Base-by-base conservation (phyloP, 768 basidiomycete species). In the Chalciporus chontae region DNA sequence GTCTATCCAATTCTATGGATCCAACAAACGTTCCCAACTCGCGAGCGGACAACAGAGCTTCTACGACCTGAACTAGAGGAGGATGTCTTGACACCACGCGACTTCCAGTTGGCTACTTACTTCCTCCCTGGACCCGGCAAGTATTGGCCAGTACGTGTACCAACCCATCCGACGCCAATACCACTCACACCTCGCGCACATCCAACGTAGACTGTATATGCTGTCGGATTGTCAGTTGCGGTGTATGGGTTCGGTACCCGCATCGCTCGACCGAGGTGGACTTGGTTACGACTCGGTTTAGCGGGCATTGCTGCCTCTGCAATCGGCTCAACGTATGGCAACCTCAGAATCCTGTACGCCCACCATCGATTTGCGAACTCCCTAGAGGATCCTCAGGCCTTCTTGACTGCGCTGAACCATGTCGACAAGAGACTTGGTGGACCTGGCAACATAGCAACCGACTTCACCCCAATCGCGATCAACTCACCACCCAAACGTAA, bases 71-170 rank as follows among this genome's bases (percentile, higher is more conserved):
- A 68, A 39, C 46, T 70, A 13, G 68, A 68, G 26, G 65, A 57
- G 14, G 53, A 52, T 4, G 47, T 63, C 23, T 41, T 68, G 15
- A 56, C 67, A 17, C 59, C 57, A 17, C 75, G 73, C 47, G 85
- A 87, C 71, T 85, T 77, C 62, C 72, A 84, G 0, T 63, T 76
- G 10, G 78, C 83, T 4, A 60, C 72, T 49, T 61, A 61, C 23
- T 87, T 85, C 69, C 65, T 83, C 23, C 76, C 83, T 32, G 75
- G 74, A 34, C 57, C 61, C 69, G 56, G 77, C 69, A 63, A 72
- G 27, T 71, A 77, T 52, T 71, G 68, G 53, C 71, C 74, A 49
- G 73, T 77, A 43, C 71, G 76, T 56, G 42, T 57, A 13, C 54
- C 53, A 38, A 40, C 48, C 43, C 51, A 21, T 44, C 46, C 15